Evolutionary conservation across 306 rosid genomes (phyloP).

Genomic region (Dicorynia guianensis): DNA sequence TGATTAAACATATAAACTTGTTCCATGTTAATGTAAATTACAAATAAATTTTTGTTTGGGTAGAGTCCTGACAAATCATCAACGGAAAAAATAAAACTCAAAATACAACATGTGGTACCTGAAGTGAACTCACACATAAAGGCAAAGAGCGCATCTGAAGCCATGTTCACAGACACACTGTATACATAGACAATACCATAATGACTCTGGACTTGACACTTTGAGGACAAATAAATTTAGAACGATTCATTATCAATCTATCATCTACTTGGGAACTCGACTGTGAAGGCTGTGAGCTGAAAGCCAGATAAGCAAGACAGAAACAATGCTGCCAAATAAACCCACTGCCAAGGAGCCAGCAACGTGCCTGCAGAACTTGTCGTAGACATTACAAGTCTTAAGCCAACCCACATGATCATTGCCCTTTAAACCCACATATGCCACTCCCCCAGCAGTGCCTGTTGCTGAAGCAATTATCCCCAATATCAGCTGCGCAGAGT

Average conservation of each 20-base stretch:
- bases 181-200: neutral
- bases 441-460: slow-evolving; percentile 74
- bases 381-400: slow-evolving; percentile 62
- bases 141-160: slow-evolving; percentile 27
- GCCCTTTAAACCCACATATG: slow-evolving; percentile 75
- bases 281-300: slow-evolving; percentile 59
- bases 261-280: slow-evolving; percentile 62
- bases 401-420: slow-evolving; percentile 60
- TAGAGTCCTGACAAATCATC: slow-evolving; percentile 8
- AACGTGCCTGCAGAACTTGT: slow-evolving; percentile 70
- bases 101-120: slow-evolving; percentile 1
- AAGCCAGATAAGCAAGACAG: slow-evolving; percentile 71
- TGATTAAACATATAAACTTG: neutral
- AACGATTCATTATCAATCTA: neutral
- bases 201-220: too few relatives aligned
- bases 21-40: slow-evolving; percentile 14
- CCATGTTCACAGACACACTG: slow-evolving; percentile 15
- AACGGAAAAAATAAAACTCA: neutral
- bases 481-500: slow-evolving; percentile 61
- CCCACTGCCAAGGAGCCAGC: slow-evolving; percentile 63
- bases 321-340: slow-evolving; percentile 63
- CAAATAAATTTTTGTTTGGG: neutral
- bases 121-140: slow-evolving; percentile 17
- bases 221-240: too few relatives aligned
- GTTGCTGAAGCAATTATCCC: slow-evolving; percentile 80